Evolutionary conservation across 2,329 filamentous ascomycete species (phyloP), one percentile per base, ranked within the genome.

Genomic region (Alternaria gansuensis): DNA sequence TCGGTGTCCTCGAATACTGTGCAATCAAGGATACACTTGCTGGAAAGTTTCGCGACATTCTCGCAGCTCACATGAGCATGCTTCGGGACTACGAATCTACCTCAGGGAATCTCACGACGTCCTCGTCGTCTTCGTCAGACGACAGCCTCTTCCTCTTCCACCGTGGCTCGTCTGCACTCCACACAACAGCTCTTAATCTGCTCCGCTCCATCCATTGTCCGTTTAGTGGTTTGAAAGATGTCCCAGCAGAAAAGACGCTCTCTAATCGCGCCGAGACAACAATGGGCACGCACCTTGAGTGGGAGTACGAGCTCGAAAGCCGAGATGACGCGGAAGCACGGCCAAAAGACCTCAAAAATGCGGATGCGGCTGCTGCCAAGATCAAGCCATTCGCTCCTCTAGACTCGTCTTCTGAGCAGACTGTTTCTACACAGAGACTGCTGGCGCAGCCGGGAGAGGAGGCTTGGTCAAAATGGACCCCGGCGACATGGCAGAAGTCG

Each of bases 131-230:
- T 14, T 34, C 31, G 4, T n/a, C 48, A 5, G 26, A 57, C 21
- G 57, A 67, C 11, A 41, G 57, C 24, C 57, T 69, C 13, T 62
- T 68, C 54, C 52, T 26, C 14, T 43, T 62, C 1, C 34, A 58
- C 1, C 28, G 24, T 6, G 64, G 64, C 14, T 37, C 56, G 2
- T 62, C 64, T 2, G 40, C 48, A 7, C 58, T 68, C 10, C 60
- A 65, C 13, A 24, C 33, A 28, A 51, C 62, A 13, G 59, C 65
- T 5, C 56, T 60, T 2, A 43, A 60, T 8, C 55, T 69, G 11
- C 59, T 67, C 23, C 43, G 43, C 4, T 41, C 59, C n/a, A 52
- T 66, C 7, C 65, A 63, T 23, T 49, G 54, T 11, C 65, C 64
- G 2, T 66, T 68, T 26, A 49, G 51, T 34, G 50, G 53, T 14